A percentile compares a stretch with the other conserved stretches of the same genome.
phyloP scores from a whole-genome alignment of 169 alveolate species.

The Plasmodium falciparum region DNA sequence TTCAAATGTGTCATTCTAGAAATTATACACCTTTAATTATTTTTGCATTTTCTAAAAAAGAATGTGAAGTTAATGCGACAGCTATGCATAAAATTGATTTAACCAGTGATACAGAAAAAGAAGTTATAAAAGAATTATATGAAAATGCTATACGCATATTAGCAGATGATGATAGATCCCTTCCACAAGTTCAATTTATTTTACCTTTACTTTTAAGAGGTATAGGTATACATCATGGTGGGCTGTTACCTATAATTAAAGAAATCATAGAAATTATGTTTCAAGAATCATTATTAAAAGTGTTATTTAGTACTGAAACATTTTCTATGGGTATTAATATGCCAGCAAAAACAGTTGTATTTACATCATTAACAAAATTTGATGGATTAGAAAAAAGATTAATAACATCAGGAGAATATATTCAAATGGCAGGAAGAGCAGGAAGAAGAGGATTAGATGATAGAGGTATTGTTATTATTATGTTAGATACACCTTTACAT shows the following conservation, averaged over 20 bases:
- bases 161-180: constrained; percentile 95
- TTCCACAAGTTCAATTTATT: constrained; percentile 95
- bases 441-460: constrained; percentile 99
- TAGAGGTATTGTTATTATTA: constrained; percentile 96
- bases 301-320: constrained; percentile 97
- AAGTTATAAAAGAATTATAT: constrained; percentile 93
- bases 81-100: constrained; percentile 88
- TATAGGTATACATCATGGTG: constrained; percentile 99
- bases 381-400: constrained; percentile 95
- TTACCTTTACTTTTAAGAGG: constrained; percentile 95
- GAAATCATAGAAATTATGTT: constrained; percentile 97
- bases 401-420: constrained; percentile 97
- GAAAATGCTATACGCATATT: constrained; percentile 97
- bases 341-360: constrained; percentile 99
- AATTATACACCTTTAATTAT: constrained; percentile 96
- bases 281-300: constrained; percentile 96
- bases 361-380: constrained; percentile 95
- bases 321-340: constrained; percentile 98
- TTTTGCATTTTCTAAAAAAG: constrained; percentile 97
- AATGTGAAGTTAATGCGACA: constrained; percentile 97
- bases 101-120: constrained; percentile 90
- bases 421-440: constrained; percentile 97
- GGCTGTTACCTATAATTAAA: constrained; percentile 97
- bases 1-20: constrained; percentile 93
- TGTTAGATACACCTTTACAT: constrained; percentile 93